A percentile compares a stretch with the other conserved stretches of the same genome.
phyloP scores from a whole-genome alignment of 2,329 filamentous ascomycete genomes.

The Colletotrichum spinosum region DNA sequence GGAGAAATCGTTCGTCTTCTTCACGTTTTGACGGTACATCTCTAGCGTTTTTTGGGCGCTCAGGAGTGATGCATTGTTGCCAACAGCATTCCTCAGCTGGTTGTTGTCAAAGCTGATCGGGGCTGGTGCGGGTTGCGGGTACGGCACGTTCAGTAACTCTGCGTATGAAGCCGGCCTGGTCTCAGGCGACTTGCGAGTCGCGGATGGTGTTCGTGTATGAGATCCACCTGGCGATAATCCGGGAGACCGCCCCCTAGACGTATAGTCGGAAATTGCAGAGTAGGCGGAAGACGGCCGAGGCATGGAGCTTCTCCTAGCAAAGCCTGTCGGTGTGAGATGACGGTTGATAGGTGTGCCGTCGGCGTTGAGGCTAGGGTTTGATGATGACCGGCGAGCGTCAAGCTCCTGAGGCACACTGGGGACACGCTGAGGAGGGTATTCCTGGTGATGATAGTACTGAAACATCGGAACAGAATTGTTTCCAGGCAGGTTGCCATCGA shows the following conservation, averaged over 20 bases:
- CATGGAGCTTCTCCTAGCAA: constrained; percentile 67
- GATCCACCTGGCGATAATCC: constrained; percentile 55
- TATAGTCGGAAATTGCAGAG: constrained; percentile 78
- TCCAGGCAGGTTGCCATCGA: constrained; percentile 56
- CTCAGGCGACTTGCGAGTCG: constrained; percentile 67
- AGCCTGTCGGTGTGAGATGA: constrained; percentile 70
- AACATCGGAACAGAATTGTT: constrained; percentile 65
- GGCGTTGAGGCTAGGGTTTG: constrained; percentile 60
- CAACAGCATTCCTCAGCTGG: constrained; percentile 81
- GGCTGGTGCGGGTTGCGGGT: constrained; percentile 80
- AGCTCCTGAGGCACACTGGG: constrained; percentile 56
- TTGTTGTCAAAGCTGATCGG: constrained; percentile 83
- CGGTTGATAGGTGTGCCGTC: constrained; percentile 66
- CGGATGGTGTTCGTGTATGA: constrained; percentile 60
- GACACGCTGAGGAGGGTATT: constrained; percentile 53
- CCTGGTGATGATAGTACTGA: constrained; percentile 72
- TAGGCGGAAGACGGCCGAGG: constrained; percentile 81
- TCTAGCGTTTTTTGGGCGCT: constrained; percentile 94
- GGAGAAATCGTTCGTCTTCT: constrained; percentile 91
- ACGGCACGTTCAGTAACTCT: constrained; percentile 75
- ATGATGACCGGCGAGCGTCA: constrained; percentile 55
- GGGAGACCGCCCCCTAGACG: constrained; percentile 72
- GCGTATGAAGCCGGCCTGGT: constrained; percentile 64
- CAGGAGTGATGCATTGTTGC: constrained; percentile 89
- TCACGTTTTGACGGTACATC: constrained; percentile 97